phyloP scores from a whole-genome alignment of 2,329 filamentous ascomycete species.

The Cytospora piceae region DNA sequence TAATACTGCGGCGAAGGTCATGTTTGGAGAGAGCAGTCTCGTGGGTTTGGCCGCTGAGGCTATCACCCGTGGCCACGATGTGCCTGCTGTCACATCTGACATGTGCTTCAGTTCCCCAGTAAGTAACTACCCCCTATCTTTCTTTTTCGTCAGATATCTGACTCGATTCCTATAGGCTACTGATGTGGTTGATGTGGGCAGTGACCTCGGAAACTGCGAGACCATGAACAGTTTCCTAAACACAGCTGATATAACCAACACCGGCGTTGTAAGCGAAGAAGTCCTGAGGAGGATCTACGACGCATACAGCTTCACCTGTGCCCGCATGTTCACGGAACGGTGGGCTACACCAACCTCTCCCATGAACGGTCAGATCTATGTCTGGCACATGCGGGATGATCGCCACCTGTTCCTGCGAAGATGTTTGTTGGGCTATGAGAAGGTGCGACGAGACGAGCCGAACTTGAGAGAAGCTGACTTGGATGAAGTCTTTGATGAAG shows the following conservation, averaged over 20 bases:
- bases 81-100: conserved; percentile 4
- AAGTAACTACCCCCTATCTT: neutral
- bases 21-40: conserved; percentile 16
- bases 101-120: conserved; percentile 12
- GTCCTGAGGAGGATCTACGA: conserved; percentile 2
- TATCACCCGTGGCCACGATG: neutral
- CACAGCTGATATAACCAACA: conserved; percentile 10
- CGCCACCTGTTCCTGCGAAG: conserved; percentile 13
- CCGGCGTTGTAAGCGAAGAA: conserved; percentile 9
- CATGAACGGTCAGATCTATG: neutral
- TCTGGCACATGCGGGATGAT: conserved; percentile 8
- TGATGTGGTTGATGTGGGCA: conserved; percentile 16
- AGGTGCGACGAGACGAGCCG: conserved; percentile 1
- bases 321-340: conserved; percentile 8
- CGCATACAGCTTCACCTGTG: conserved; percentile 10
- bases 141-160: neutral
- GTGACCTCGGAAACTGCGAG: conserved; percentile 12
- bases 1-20: conserved; percentile 8
- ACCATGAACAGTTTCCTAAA: conserved; percentile 14
- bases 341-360: conserved; percentile 2
- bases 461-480: conserved; percentile 8
- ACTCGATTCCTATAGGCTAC: conserved; percentile 4
- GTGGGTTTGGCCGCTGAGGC: conserved; percentile 3
- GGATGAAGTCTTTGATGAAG: conserved; percentile 11
- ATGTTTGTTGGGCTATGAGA: conserved; percentile 2